Conservation (phyloP, 2,329 filamentous ascomycete genomes). For the Cryphonectria carpinicola region DNA sequence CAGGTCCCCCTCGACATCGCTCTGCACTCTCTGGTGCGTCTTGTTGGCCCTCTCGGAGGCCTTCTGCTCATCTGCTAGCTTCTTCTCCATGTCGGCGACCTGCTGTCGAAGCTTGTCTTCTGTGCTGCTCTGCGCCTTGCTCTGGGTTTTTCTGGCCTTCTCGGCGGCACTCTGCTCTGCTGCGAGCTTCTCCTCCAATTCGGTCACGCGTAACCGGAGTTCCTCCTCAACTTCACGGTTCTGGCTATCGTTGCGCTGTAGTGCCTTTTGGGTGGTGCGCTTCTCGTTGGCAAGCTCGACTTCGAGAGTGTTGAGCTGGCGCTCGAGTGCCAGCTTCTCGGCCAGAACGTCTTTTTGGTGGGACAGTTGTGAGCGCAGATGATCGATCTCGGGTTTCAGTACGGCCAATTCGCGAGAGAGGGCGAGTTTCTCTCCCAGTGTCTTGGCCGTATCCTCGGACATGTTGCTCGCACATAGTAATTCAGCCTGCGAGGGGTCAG, state of each 20-base stretch:
- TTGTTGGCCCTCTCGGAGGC: slow-evolving; percentile 39
- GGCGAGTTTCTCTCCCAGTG: slow-evolving; percentile 63
- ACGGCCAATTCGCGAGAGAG: slow-evolving; percentile 55
- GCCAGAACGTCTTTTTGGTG: slow-evolving; percentile 70
- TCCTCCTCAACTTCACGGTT: slow-evolving; percentile 49
- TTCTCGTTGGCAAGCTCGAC: slow-evolving; percentile 83
- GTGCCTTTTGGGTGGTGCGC: slow-evolving; percentile 39
- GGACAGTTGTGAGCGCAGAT: slow-evolving; percentile 57
- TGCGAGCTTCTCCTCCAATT: slow-evolving; percentile 37
- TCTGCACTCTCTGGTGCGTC: slow-evolving; percentile 32
- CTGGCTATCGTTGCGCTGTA: slow-evolving; percentile 31
- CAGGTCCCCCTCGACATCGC: slow-evolving; percentile 49
- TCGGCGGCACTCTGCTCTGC: slow-evolving; percentile 12
- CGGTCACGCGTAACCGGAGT: slow-evolving; percentile 40
- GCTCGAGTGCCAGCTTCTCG: slow-evolving; percentile 80
- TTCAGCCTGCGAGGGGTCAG: slow-evolving; percentile 61
- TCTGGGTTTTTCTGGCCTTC: slow-evolving; percentile 39
- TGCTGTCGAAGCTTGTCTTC: slow-evolving; percentile 26
- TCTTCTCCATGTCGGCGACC: slow-evolving; percentile 46
- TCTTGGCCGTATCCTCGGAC: slow-evolving; percentile 70
- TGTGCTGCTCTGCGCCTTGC: slow-evolving; percentile 36
- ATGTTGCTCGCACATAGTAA: slow-evolving; percentile 69
- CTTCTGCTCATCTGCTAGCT: slow-evolving; percentile 62
- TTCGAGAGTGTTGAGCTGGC: slow-evolving; percentile 76
- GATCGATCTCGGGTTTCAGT: slow-evolving; percentile 60